These are phyloP conservation scores for Achlya hypogyna DNA, from an alignment of 352 stramenopile species.

Conservation along the genomic window DNA sequence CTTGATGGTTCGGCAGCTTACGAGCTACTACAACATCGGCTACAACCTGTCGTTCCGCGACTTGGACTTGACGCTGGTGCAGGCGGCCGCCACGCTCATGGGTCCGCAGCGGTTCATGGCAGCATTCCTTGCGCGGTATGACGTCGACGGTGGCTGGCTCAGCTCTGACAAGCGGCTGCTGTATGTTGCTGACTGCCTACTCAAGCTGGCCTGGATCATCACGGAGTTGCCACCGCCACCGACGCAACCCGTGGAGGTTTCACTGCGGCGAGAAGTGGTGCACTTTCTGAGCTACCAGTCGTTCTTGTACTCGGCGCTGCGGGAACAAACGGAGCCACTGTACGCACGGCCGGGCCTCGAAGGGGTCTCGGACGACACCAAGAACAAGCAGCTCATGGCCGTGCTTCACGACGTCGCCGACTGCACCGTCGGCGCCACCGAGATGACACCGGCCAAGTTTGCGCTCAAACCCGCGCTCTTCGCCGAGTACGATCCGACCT, in stretches of 20 bases:
- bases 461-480: constrained; percentile 69
- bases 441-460: constrained; percentile 67
- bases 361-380: constrained; percentile 3
- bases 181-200: constrained; percentile 26
- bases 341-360: not conserved
- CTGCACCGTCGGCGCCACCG: not conserved
- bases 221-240: constrained; percentile 68
- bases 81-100: constrained; percentile 48
- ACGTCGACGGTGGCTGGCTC: constrained; percentile 54
- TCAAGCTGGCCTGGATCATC: constrained; percentile 79
- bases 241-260: constrained; percentile 36
- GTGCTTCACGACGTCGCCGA: constrained; percentile 12
- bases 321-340: constrained; percentile 74
- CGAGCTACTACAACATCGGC: constrained; percentile 53
- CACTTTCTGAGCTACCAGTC: constrained; percentile 69
- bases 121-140: constrained; percentile 76
- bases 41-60: constrained; percentile 34
- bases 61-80: constrained; percentile 63
- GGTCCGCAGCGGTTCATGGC: constrained; percentile 64
- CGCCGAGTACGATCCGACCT: constrained; percentile 69
- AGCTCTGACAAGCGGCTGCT: constrained; percentile 6
- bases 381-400: constrained; percentile 9
- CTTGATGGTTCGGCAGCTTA: constrained; percentile 64
- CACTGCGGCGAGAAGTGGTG: constrained; percentile 80
- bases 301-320: constrained; percentile 59